phyloP scores from a whole-genome alignment of 2,329 filamentous ascomycete genomes.

The Ophiocordyceps robertsii region DNA sequence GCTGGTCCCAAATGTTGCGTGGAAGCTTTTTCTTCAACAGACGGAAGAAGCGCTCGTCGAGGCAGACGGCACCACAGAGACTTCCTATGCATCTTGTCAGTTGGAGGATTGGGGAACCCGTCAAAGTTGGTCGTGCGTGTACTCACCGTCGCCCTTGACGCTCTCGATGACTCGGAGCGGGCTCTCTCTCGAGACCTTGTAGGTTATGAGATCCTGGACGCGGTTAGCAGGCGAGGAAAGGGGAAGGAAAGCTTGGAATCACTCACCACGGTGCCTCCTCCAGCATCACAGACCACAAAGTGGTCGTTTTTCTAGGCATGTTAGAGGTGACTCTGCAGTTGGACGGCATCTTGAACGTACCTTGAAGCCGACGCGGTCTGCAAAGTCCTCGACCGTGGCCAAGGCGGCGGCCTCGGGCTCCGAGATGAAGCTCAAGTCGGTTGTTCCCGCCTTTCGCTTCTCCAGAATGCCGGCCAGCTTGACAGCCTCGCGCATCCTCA shows the following conservation, averaged over 20 bases:
- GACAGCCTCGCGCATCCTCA: constrained; percentile 22
- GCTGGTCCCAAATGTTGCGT: too few relatives aligned
- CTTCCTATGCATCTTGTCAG: constrained; percentile 11
- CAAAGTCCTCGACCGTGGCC: constrained; percentile 17
- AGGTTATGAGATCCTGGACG: constrained; percentile 26
- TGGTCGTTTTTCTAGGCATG: constrained; percentile 7
- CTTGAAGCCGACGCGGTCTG: constrained; percentile 8
- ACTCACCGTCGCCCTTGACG: constrained; percentile 22
- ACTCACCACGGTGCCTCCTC: constrained; percentile 21
- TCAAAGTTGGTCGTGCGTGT: neutral
- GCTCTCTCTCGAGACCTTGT: constrained; percentile 11
- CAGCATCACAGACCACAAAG: constrained; percentile 22
- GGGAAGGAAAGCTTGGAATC: neutral
- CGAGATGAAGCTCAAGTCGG: constrained; percentile 19
- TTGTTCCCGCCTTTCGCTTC: constrained; percentile 11
- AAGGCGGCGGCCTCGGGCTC: constrained; percentile 33
- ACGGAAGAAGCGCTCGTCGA: too few relatives aligned
- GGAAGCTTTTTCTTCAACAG: too few relatives aligned
- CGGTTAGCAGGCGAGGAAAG: neutral
- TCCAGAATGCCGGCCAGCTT: constrained; percentile 21
- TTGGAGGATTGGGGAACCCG: too few relatives aligned
- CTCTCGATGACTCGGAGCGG: constrained; percentile 21
- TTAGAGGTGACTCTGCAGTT: too few relatives aligned
- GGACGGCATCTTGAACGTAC: constrained; percentile 2
- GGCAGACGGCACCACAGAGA: constrained; percentile 25